Base-by-base conservation (phyloP, 768 basidiomycete species). In the Phylloporus sp. region DNA sequence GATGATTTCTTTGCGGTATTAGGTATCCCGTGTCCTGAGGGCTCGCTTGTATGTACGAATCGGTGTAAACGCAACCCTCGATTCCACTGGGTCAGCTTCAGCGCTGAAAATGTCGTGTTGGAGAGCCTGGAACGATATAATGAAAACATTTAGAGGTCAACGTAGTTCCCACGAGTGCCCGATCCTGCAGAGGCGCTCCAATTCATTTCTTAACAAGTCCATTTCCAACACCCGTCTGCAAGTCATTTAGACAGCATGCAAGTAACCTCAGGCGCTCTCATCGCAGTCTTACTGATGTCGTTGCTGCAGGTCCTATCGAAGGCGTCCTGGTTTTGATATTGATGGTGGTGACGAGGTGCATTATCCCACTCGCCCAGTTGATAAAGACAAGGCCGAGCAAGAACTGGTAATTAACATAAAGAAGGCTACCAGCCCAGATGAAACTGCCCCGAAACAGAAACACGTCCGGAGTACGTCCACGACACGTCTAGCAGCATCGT, bases 381-480 rank as follows among this genome's bases (percentile, higher is more conserved):
- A 98, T 75, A 97, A 91, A 76, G 97, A 98, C 65, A 97, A 94
- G 76, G 94, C 93, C 41, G 97, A 99, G 68, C 80, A 86, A 49
- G 97, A 98, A 69, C 82, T 99, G 16, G 85, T 86, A 16, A 78
- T 95, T 29, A 94, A 95, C 66, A 95, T 99, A 70, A 99, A 99
- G 80, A 99, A 99, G 69, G 97, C 97, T 4, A 97, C 95, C 6
- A 93, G 82, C 64, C 76, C 92, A 36, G 97, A 99, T 45, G 97
- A 98, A 75, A 82, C 84, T 26, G 95, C 97, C 5, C 97, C 97
- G 8, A 99, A 99, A 72, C 95, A 97, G 80, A 99, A 99, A 68
- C 97, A 99, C 67, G 97, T 99, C 62, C 84, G 97, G 68, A 98
- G 95, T 97, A 73, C 68, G 87, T 78, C 47, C 41, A 36, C 40